phyloP scores from a whole-genome alignment of 75 land plant genomes.

The Cupressus sempervirens region DNA sequence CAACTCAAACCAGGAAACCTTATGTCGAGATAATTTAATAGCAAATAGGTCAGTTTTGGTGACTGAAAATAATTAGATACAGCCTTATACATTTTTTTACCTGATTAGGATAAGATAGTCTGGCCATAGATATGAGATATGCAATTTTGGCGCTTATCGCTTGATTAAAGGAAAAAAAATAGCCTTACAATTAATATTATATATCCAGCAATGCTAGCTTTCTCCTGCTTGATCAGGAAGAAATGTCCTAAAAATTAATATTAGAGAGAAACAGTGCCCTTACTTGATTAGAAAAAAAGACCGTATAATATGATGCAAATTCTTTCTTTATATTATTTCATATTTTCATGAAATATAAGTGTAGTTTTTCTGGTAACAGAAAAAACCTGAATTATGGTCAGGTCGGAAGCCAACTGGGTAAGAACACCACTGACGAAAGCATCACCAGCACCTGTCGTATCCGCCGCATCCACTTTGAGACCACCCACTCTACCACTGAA shows the following conservation, averaged over 20 bases:
- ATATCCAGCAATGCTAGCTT: background rate
- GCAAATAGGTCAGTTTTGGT: background rate
- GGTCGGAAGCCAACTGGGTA: constrained; percentile 17
- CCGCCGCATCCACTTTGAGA: constrained; percentile 27
- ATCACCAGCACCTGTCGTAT: constrained; percentile 56
- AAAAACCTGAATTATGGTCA: constrained; percentile 12
- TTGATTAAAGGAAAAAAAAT: background rate
- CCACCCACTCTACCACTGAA: constrained; percentile 16
- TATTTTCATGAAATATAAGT: background rate
- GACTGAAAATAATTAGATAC: no score
- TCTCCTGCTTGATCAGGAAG: no score
- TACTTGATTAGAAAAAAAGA: background rate
- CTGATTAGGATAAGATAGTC: no score
- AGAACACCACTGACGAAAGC: constrained; percentile 44
- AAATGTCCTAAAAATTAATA: background rate
- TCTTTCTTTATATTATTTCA: background rate
- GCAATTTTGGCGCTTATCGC: background rate
- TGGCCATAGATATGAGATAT: background rate
- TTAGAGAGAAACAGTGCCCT: background rate
- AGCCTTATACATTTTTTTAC: no score
- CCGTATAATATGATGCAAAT: background rate
- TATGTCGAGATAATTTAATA: background rate
- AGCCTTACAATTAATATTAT: background rate
- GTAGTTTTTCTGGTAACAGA: background rate
- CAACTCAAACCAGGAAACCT: background rate